Base-by-base conservation (phyloP, 768 basidiomycete species). In the Agaricus sinodeliciosus region DNA sequence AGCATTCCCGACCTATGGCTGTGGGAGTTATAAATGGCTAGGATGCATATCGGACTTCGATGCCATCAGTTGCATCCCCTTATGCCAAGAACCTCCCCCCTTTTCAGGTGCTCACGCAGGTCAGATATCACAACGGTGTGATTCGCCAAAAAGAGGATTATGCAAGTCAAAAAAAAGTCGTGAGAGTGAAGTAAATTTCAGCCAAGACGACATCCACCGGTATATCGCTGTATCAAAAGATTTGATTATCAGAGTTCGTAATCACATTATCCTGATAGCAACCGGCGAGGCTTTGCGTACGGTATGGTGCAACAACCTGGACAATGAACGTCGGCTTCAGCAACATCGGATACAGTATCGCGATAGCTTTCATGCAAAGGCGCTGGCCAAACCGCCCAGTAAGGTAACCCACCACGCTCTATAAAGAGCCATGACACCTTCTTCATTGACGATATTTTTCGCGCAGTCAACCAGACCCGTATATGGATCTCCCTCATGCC, bases 341-440 rank as follows among this genome's bases (percentile, higher is more conserved):
- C 5, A 13, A 31, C 22, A 35, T 15, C 25, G 26, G 16, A n/a
- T 7, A 9, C 26, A 19, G 35, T 26, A 15, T 19, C 19, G 25
- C 19, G 26, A n/a, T 3, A 15, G 34, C n/a, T 25, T 57, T 70
- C 62, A 78, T 52, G 70, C 71, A 57, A 80, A 73, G n/a, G 81
- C 79, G 56, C 79, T 84, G 45, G 63, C 69, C 31, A 85, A 64
- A 37, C 79, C 78, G 26, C 80, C 84, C 37, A 89, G 58, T 65
- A 87, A 70, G 3, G 86, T 89, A 46, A 90, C 62, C 90, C 90
- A 92, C 89, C 89, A 92, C 4, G 84, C 90, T 31, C 90, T 83
- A 63, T 88, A 90, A 49, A 94, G 65, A 0, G 87, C 76, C 58
- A 65, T 63, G 69, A 77, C 78, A 0, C 91, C 91, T 64, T 94